Evolutionary conservation across 805 yeast genomes (phyloP).

Genomic region (Candida succiphila): DNA sequence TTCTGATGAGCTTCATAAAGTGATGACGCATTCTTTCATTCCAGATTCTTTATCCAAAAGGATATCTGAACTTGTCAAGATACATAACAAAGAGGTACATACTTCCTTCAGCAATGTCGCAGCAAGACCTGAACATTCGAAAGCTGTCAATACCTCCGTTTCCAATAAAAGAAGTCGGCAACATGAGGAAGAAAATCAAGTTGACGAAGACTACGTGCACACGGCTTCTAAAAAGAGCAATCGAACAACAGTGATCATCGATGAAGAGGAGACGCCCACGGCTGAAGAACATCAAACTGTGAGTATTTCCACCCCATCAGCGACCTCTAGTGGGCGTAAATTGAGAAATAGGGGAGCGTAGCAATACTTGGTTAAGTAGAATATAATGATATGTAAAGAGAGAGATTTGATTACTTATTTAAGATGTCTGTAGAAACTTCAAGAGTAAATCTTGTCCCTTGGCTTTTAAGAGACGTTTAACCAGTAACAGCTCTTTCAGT

Average conservation of each 20-base stretch:
- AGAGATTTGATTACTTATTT: neutral
- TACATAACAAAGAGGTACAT: conserved; percentile 6
- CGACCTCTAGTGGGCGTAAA: too few species aligned
- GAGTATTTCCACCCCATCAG: too few species aligned
- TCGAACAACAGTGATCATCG: too few species aligned
- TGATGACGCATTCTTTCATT: conserved; percentile 46
- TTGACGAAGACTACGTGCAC: conserved; percentile 5
- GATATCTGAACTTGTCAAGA: conserved; percentile 22
- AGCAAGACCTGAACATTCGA: conserved; percentile 1
- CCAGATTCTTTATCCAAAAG: conserved; percentile 33
- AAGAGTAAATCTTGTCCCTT: conserved; percentile 73
- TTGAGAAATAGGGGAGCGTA: too few species aligned
- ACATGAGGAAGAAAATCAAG: conserved; percentile 14
- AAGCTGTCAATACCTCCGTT: neutral
- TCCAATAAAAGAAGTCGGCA: conserved; percentile 2
- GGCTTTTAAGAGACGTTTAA: conserved; percentile 50
- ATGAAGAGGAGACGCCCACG: too few species aligned
- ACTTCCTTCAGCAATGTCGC: neutral
- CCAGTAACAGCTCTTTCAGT: conserved; percentile 36
- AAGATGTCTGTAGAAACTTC: too few species aligned
- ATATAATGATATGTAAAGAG: too few species aligned
- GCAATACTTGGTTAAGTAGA: too few species aligned
- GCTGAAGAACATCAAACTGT: too few species aligned
- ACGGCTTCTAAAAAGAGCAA: too few species aligned
- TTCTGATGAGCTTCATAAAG: conserved; percentile 45